These are phyloP conservation scores for Fusarium albosuccineum DNA, from an alignment of 2,329 filamentous ascomycete species.

Conservation along the genomic window DNA sequence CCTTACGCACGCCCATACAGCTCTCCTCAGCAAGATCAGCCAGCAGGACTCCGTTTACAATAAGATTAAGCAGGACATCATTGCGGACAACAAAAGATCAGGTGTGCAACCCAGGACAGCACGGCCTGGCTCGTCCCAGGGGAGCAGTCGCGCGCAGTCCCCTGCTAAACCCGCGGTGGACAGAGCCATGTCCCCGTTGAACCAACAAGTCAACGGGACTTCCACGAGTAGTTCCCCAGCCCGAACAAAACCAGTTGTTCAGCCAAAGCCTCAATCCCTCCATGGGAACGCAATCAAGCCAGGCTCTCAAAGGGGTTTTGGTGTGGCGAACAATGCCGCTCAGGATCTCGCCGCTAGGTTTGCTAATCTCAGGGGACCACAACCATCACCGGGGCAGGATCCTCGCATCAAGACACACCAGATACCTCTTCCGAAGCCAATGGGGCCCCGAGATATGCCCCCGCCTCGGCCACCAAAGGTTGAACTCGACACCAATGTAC, in stretches of 20 bases:
- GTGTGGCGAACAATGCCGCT: conserved; percentile 48
- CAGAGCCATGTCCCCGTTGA: conserved; percentile 25
- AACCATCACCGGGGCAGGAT: conserved; percentile 61
- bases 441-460: conserved; percentile 68
- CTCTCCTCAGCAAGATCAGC: conserved; percentile 64
- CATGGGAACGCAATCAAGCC: conserved; percentile 68
- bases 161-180: conserved; percentile 30
- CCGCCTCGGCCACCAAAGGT: conserved; percentile 59
- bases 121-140: conserved; percentile 31
- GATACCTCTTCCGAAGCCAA: conserved; percentile 54
- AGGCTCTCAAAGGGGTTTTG: conserved; percentile 44
- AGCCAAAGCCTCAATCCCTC: conserved; percentile 76
- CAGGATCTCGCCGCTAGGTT: conserved; percentile 70
- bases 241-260: conserved; percentile 63
- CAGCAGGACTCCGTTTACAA: conserved; percentile 65
- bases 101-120: conserved; percentile 64
- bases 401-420: conserved; percentile 66
- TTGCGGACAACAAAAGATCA: conserved; percentile 72
- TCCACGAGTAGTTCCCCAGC: conserved; percentile 34
- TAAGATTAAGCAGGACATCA: conserved; percentile 70
- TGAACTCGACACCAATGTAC: conserved; percentile 64
- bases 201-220: conserved; percentile 36
- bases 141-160: conserved; percentile 30
- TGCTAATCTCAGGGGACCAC: conserved; percentile 64
- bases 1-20: conserved; percentile 61